Conservation (phyloP, 2,329 filamentous ascomycete genomes). For the Amylocarpus encephaloides region DNA sequence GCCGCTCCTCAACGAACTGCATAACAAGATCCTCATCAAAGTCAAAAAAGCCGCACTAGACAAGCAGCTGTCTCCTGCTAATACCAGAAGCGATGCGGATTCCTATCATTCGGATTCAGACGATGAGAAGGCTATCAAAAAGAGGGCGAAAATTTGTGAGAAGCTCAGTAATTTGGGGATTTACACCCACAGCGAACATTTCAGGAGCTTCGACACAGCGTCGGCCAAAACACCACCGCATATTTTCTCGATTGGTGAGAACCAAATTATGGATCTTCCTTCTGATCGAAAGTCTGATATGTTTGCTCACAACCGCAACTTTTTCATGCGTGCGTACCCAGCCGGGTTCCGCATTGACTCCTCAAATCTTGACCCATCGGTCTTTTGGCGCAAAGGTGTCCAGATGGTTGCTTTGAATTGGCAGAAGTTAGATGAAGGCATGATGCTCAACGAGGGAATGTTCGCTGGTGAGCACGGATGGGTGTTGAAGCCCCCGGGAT, state of each 20-base stretch:
- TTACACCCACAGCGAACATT: slow-evolving; percentile 82
- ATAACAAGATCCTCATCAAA: slow-evolving; percentile 77
- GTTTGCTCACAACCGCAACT: slow-evolving; percentile 76
- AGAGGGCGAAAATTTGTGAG: slow-evolving; percentile 55
- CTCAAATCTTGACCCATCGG: slow-evolving; percentile 77
- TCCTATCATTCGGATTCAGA: slow-evolving; percentile 28
- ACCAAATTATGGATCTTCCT: slow-evolving; percentile 56
- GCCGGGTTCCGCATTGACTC: slow-evolving; percentile 75
- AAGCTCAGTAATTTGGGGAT: slow-evolving; percentile 69
- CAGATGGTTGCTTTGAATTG: slow-evolving; percentile 92
- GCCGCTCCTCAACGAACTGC: slow-evolving; percentile 64
- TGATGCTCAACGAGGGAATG: slow-evolving; percentile 96
- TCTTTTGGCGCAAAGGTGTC: slow-evolving; percentile 83
- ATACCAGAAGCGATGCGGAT: slow-evolving; percentile 19
- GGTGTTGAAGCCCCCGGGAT: slow-evolving; percentile 76
- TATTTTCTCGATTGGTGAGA: slow-evolving; percentile 63
- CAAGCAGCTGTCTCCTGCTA: slow-evolving; percentile 19
- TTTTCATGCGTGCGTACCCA: slow-evolving; percentile 83
- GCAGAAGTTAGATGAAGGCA: slow-evolving; percentile 84
- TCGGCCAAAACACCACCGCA: slow-evolving; percentile 53
- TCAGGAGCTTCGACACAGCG: slow-evolving; percentile 63
- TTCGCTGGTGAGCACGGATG: slow-evolving; percentile 76
- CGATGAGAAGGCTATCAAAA: slow-evolving; percentile 28
- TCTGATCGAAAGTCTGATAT: slow-evolving; percentile 49
- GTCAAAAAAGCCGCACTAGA: slow-evolving; percentile 51